Base-by-base conservation (phyloP, 352 stramenopile genomes). In the Globisporangium cylindrosporum region DNA sequence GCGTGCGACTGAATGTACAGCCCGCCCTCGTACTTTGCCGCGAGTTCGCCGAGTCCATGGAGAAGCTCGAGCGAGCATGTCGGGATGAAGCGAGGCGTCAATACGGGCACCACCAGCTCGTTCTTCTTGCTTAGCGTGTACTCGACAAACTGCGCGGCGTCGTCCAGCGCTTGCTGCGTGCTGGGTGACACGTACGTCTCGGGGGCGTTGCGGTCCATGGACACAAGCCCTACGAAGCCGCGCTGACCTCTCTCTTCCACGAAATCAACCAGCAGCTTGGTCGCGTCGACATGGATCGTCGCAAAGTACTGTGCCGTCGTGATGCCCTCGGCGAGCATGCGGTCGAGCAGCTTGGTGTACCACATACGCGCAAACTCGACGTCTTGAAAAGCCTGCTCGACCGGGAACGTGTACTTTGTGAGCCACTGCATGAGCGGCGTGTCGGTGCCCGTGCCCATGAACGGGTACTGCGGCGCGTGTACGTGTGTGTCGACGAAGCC, bases 401-500 rank as follows among this genome's bases (percentile, higher is more conserved):
- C 79, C 6, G 91, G 93, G 72, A 98, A 98, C 24, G 93, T 97
- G 77, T 98, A 97, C 48, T 78, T 90, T 48, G 89, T 78, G 51
- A 98, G 79, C 93, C 93, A 98, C 54, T 91, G 74, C 88, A 98
- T 91, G n/a, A 98, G 79, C 27, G 88, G 88, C 53, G 83, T 76
- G 78, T 98, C 90, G 29, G 89, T 97, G 58, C 82, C 92, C 41
- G 91, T 98, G 59, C 93, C 93, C n/a, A 81, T 85, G 68, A 84
- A 98, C 12, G 77, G 75, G 67, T 95, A 97, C 76, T 98, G 93
- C 8, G 93, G 88, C n/a, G 93, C 93, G 71, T 98, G 93, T 54
- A 95, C 84, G 73, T 98, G 93, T 14, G 84, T 89, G 78, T 98
- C 93, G 56, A 98, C 69, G 68, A 98, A 95, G 59, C 93, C 93